These are phyloP conservation scores for Yamagishiella unicocca DNA, from an alignment of 139 green algal genomes.

Conservation along the genomic window DNA sequence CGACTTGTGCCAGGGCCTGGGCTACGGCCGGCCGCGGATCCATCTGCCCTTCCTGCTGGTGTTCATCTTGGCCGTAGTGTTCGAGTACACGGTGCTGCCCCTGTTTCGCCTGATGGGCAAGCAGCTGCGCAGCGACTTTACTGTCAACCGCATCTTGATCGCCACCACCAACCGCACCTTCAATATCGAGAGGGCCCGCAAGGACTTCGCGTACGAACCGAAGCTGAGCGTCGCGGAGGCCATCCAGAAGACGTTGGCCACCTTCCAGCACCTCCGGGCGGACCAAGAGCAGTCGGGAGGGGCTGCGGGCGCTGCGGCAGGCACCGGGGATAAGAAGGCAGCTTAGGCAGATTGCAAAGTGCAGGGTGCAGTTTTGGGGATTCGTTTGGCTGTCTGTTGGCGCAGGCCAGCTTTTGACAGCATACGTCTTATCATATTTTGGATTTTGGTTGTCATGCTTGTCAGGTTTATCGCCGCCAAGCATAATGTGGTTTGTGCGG, in stretches of 20 bases:
- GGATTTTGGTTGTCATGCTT: too few relatives aligned
- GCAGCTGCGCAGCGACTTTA: constrained; percentile 79
- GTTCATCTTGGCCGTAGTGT: constrained; percentile 78
- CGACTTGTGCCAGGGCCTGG: constrained; percentile 85
- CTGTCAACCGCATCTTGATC: constrained; percentile 75
- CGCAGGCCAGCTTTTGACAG: too few relatives aligned
- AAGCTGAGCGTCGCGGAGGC: constrained; percentile 69
- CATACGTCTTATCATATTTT: too few relatives aligned
- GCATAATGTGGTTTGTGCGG: too few relatives aligned
- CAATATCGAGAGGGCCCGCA: constrained; percentile 54
- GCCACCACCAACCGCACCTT: constrained; percentile 74
- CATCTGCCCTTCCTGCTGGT: constrained; percentile 84
- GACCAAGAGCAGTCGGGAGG: not conserved
- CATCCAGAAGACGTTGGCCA: constrained; percentile 66
- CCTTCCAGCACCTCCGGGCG: constrained; percentile 70
- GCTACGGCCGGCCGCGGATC: constrained; percentile 73
- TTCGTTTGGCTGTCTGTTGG: too few relatives aligned
- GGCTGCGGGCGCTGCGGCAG: not conserved
- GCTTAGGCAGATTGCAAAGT: not conserved
- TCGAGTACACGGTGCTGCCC: constrained; percentile 79
- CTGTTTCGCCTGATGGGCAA: constrained; percentile 65
- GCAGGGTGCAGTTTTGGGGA: too few relatives aligned
- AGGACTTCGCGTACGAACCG: constrained; percentile 77
- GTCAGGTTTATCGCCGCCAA: too few relatives aligned
- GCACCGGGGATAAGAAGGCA: constrained; percentile 16